Conservation (phyloP, 495 filamentous ascomycete genomes). For the Xylaria telfairii region DNA sequence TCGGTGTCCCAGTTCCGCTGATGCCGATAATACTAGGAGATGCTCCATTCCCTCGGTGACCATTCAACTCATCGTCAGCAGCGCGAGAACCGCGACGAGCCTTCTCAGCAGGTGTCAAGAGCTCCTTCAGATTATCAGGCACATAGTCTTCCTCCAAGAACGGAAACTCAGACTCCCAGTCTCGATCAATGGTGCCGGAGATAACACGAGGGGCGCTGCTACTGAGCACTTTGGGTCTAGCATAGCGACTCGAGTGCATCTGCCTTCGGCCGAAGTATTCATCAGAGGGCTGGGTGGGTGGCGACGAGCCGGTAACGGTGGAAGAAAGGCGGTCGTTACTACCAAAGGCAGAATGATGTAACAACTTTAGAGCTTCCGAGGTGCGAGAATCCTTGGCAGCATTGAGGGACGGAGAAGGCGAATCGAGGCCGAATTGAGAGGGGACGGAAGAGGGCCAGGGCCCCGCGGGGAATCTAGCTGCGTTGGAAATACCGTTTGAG, state of each 20-base stretch:
- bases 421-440: slow-evolving; percentile 89
- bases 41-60: slow-evolving; percentile 49
- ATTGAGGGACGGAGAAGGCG: slow-evolving; percentile 77
- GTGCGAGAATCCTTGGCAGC: slow-evolving; percentile 62
- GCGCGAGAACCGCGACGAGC: slow-evolving; percentile 78
- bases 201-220: slow-evolving; percentile 71
- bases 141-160: slow-evolving; percentile 90
- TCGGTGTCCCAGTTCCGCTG: slow-evolving; percentile 51
- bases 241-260: slow-evolving; percentile 83
- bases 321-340: slow-evolving; percentile 51
- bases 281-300: slow-evolving; percentile 67
- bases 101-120: slow-evolving; percentile 90
- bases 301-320: slow-evolving; percentile 65
- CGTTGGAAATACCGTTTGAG: slow-evolving; percentile 91
- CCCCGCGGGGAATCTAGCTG: slow-evolving; percentile 72
- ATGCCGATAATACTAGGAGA: slow-evolving; percentile 39
- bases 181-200: slow-evolving; percentile 62
- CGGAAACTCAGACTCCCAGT: slow-evolving; percentile 84
- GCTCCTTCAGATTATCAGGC: slow-evolving; percentile 83
- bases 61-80: slow-evolving; percentile 58
- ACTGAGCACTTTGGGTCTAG: slow-evolving; percentile 77
- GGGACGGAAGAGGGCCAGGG: slow-evolving; percentile 93
- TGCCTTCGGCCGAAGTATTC: slow-evolving; percentile 72
- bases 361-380: slow-evolving; percentile 75
- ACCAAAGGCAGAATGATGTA: slow-evolving; percentile 88